Base-by-base conservation (phyloP, 1,139 yeast genomes). In the Taiozyma sp. region DNA sequence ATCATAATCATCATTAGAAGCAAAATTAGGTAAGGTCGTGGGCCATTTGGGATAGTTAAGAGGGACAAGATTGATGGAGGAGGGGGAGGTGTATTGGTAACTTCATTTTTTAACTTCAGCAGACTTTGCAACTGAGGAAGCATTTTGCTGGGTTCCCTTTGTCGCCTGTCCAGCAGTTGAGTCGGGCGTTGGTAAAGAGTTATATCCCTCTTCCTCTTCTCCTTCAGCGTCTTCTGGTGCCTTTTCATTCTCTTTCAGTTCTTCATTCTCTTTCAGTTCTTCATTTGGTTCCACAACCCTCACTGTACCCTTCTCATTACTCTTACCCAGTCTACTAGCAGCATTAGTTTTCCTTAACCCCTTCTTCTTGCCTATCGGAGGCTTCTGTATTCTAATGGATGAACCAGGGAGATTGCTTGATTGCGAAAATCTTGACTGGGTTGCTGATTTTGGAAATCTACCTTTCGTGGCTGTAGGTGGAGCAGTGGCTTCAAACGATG, bases 401-500 rank as follows among this genome's bases (percentile, higher is more conserved):
- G 24, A 19, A 19, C 24, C 41, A 37, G 41, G 24, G 5, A 21
- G 24, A 6, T 37, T 37, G 5, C 4, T 10, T 7, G 41, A 21
- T 19, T 37, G 41, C 5, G 24, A 22, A 19, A 37, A 37, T 29
- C 44, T 42, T 42, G 22, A 24, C 13, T 29, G 34, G 16, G 24
- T 26, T 35, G 57, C 14, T 10, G 44, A 37, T 44, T 43, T 13
- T 40, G 42, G n/a, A 40, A 48, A 30, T 47, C 43, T 49, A 32
- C 47, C 26, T 37, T 44, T 44, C 11, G 53, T 56, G 48, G 56
- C 56, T 41, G 53, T 53, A 49, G 68, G 66, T 22, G 69, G 67
- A 30, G 66, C 65, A 21, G 67, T 56, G 1, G 70, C 69, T 49
- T 66, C 67, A 48, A 62, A 62, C 1, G 68, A 57, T 14, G 70